A percentile compares a stretch with the other conserved stretches of the same genome.
Conservation (phyloP, 2,329 filamentous ascomycete genomes). For the Diaporthe humulicola region DNA sequence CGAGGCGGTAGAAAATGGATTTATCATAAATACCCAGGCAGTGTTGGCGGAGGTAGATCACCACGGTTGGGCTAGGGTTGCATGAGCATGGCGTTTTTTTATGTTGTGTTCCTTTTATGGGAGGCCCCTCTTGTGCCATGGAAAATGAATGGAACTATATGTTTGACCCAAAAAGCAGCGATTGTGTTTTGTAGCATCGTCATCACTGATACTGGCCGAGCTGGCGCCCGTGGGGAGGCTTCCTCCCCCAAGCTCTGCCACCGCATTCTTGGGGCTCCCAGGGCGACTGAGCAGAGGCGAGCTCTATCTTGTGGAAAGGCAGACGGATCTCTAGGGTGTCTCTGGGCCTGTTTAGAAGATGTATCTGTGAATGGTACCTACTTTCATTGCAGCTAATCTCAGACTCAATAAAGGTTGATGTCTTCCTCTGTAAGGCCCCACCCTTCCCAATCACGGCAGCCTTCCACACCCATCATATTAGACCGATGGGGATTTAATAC, state of each 20-base stretch:
- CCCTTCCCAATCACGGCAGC: neutral
- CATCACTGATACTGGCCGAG: neutral
- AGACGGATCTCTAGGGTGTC: neutral
- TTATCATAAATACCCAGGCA: conserved; percentile 39
- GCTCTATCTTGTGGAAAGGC: neutral
- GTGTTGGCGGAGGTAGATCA: conserved; percentile 26
- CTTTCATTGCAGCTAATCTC: too few relatives aligned
- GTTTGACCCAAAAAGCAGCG: neutral
- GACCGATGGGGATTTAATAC: too few relatives aligned
- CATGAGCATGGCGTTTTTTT: conserved; percentile 49
- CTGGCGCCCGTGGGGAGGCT: neutral
- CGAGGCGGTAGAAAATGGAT: conserved; percentile 18
- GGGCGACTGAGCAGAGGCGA: neutral
- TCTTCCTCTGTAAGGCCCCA: neutral
- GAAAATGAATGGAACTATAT: conserved; percentile 25
- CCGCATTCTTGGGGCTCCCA: neutral
- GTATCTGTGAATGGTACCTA: neutral
- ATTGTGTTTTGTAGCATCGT: neutral
- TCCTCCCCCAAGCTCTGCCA: neutral
- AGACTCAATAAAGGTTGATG: neutral
- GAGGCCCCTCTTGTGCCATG: conserved; percentile 25
- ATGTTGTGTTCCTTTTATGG: conserved; percentile 31
- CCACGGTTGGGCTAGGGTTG: conserved; percentile 40
- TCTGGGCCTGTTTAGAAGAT: neutral
- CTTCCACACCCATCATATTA: neutral